Percentiles rank a stretch among this genome's conserved stretches.
phyloP scores from a whole-genome alignment of 73 alveolate species.

The Blepharisma japonicum region DNA sequence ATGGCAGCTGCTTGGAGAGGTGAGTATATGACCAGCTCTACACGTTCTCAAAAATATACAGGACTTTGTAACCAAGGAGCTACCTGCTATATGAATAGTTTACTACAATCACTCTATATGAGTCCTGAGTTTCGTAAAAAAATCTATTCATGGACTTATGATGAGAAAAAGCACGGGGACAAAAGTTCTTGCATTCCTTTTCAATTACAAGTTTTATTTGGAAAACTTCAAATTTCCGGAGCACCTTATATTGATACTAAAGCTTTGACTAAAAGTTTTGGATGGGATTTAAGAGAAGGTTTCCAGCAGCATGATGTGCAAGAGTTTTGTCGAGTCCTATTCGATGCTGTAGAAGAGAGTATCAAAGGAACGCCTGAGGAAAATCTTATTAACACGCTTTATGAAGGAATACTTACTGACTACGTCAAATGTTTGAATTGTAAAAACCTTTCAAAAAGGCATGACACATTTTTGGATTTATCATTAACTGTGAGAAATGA shows the following conservation, averaged over 20 bases:
- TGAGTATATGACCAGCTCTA: no score
- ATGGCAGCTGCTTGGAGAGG: no score
- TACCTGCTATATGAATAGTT: constrained; percentile 78
- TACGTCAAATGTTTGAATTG: constrained; percentile 84
- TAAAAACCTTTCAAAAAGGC: constrained; percentile 61
- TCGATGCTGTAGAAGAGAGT: constrained; percentile 88
- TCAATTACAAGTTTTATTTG: constrained; percentile 55
- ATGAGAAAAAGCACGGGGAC: constrained; percentile 46
- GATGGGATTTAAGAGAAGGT: constrained; percentile 53
- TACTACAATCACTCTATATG: constrained; percentile 81
- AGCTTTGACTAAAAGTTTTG: constrained; percentile 50
- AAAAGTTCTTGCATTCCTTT: constrained; percentile 56
- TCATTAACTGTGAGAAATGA: constrained; percentile 81
- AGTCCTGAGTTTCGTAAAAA: constrained; percentile 82
- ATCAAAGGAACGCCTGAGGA: constrained; percentile 53
- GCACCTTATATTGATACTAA: constrained; percentile 31
- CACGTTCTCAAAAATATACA: no score
- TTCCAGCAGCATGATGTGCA: constrained; percentile 71
- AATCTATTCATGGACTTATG: constrained; percentile 57
- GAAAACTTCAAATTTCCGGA: constrained; percentile 45
- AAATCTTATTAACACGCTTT: constrained; percentile 48
- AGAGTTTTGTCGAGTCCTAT: constrained; percentile 90
- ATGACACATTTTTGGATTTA: constrained; percentile 77
- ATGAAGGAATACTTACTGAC: constrained; percentile 67
- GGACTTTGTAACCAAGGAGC: constrained; percentile 94